Evolutionary conservation across 1,139 yeast species (phyloP), one percentile per base, ranked within the genome.

Genomic region (Pneumocystis jirovecii): DNA sequence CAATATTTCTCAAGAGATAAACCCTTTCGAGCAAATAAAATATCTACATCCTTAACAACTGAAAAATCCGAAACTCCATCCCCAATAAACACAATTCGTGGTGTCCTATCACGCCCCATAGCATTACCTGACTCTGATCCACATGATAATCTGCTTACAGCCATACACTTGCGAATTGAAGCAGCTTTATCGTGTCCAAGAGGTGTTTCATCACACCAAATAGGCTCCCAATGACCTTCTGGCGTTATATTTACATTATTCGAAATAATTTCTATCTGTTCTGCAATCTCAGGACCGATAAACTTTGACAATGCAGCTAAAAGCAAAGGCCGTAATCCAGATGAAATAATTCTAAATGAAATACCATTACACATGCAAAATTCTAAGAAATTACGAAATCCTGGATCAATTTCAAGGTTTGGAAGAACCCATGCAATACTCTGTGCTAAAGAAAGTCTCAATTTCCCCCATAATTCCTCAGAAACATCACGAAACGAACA

Each of bases 111-210:
- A 40, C 40, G 7, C 61, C 64, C 44, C 66, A 61, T 63, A 40
- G 66, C 66, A 60, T 60, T 39, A 12, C 19, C 12, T 21, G 37
- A 35, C 15, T 37, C 40, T 10, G 15, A 37, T 37, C 40, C 40
- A 37, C 40, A 37, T 7, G 40, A 37, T 37, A 37, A 31, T 15
- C 15, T 1, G 3, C 5, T 39, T 70, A 8, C 7, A 37, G 40
- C 71, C 59, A 73, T 70, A 72, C 76, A 83, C 68, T 83, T 84
- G 67, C 79, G 77, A 68, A 84, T 82, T 3, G 86, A 82, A 65
- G 77, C 77, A 64, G 87, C 82, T 77, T 85, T 85, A 73, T 85
- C 87, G 72, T 85, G 88, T 67, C 89, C 89, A 69, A 85, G 82
- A 57, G 81, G 79, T 34, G 83, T 78, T 68, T 84, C 85, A 73